Evolutionary conservation across 2,329 filamentous ascomycete species (phyloP), one percentile per base, ranked within the genome.

Genomic region (Aspergillus eucalypticola): DNA sequence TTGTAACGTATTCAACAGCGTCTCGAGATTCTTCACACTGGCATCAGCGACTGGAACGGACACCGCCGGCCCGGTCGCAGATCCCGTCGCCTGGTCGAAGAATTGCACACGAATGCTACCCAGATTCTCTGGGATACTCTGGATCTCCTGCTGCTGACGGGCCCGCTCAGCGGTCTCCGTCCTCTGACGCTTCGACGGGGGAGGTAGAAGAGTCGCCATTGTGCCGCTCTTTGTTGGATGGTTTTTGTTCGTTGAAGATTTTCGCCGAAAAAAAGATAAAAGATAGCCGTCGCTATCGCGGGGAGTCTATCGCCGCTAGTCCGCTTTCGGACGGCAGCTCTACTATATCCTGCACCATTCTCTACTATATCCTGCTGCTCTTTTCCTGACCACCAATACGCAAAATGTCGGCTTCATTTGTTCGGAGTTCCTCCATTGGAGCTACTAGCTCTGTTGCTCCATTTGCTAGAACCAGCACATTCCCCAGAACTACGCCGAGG

Each of bases 41-140:
- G 94, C 90, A 79, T 97, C 90, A 59, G 89, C 89, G 32, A 97
- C 85, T 11, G 92, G 89, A 44, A 97, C 88, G 73, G 79, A 90
- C 75, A 85, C 92, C 75, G 81, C 88, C 74, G 84, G 89, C 68
- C 84, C 92, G 78, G 83, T 92, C 75, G 82, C 86, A 79, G 83
- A 79, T 60, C 86, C 85, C 8, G 84, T 87, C 60, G 84, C 90
- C 85, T 90, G 87, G 75, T 98, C 92, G 71, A 92, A 84, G 77
- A 98, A 97, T 66, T 94, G 90, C 51, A 96, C 88, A 75, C 91
- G 89, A 73, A 96, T 87, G 61, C 88, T 92, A 66, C 92, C 92
- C 52, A 87, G 80, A 65, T 90, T 84, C 35, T 87, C 85, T 0
- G 89, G 85, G 53, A 90, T 84, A 21, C 76, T 75, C 54, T 87